These are phyloP conservation scores for Pichia cephalocereana DNA, from an alignment of 805 yeast species.

Conservation along the genomic window DNA sequence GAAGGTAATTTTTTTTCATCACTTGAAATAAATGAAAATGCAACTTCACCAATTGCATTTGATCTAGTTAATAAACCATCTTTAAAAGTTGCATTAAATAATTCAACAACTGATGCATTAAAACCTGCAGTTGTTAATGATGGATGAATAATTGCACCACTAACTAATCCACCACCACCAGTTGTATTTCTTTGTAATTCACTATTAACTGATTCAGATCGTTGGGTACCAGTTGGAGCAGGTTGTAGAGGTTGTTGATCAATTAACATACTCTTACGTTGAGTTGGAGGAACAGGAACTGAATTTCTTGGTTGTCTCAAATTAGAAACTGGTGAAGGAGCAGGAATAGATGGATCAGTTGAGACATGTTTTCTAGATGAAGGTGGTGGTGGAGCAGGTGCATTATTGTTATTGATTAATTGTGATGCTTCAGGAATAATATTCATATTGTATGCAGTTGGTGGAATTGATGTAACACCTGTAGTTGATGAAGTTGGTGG, in stretches of 20 bases:
- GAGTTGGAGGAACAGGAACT: slow-evolving; percentile 26
- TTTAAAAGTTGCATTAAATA: slow-evolving; percentile 61
- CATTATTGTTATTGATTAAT: too few relatives aligned
- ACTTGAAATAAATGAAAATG: slow-evolving; percentile 52
- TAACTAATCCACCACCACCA: slow-evolving; percentile 25
- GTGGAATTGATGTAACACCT: slow-evolving; percentile 1
- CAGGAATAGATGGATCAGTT: background rate
- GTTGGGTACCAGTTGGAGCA: slow-evolving; percentile 15
- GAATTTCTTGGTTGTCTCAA: slow-evolving; percentile 20
- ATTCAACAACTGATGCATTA: slow-evolving; percentile 81
- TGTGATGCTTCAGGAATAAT: slow-evolving; percentile 10
- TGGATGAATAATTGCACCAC: slow-evolving; percentile 40
- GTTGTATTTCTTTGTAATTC: slow-evolving; percentile 26
- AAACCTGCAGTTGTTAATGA: slow-evolving; percentile 51
- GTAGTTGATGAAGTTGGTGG: slow-evolving; percentile 2
- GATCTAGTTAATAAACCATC: slow-evolving; percentile 56
- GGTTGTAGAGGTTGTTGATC: slow-evolving; percentile 13
- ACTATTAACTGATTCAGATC: slow-evolving; percentile 37
- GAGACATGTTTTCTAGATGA: slow-evolving; percentile 23
- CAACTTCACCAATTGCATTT: slow-evolving; percentile 76
- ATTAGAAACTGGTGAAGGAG: slow-evolving; percentile 8
- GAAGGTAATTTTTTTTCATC: slow-evolving; percentile 29
- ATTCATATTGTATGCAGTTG: slow-evolving; percentile 3
- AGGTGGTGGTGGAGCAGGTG: slow-evolving; percentile 25
- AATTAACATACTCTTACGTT: slow-evolving; percentile 20